These are phyloP conservation scores for Stylonectria norvegica DNA, from an alignment of 2,329 filamentous ascomycete genomes.

Conservation along the genomic window DNA sequence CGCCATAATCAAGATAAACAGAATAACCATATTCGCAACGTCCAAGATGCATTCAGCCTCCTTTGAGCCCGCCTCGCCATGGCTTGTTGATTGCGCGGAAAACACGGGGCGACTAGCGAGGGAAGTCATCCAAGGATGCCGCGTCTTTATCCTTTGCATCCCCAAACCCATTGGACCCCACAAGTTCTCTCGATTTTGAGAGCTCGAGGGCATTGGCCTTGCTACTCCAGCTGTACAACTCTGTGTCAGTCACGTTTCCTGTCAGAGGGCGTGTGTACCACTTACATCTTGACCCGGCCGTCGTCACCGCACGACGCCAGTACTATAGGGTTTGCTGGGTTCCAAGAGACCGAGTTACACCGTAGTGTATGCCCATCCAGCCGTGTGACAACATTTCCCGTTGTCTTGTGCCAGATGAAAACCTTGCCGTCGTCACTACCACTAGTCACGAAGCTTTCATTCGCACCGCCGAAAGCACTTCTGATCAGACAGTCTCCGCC, in stretches of 20 bases:
- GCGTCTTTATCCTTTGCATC: constrained; percentile 15
- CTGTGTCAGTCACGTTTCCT: constrained; percentile 4
- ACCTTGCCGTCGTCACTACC: constrained; percentile 80
- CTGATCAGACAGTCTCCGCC: constrained; percentile 78
- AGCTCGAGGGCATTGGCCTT: constrained; percentile 22
- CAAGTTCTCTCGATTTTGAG: constrained; percentile 15
- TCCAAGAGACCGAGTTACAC: constrained; percentile 89
- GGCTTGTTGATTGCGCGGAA: no score
- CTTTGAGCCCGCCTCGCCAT: background rate
- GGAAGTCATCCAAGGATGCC: no score
- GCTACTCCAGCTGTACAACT: constrained; percentile 27
- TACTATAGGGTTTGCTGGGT: constrained; percentile 75
- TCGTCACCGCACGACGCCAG: constrained; percentile 94
- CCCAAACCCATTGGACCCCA: constrained; percentile 21
- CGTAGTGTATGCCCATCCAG: constrained; percentile 71
- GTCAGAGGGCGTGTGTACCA: constrained; percentile 11
- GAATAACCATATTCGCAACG: constrained; percentile 15
- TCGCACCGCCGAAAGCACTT: constrained; percentile 80
- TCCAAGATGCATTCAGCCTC: no score
- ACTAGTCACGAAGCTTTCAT: constrained; percentile 86
- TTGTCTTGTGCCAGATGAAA: constrained; percentile 88
- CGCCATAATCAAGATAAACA: constrained; percentile 9
- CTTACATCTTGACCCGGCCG: constrained; percentile 78
- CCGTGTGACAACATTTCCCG: constrained; percentile 70
- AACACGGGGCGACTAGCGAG: no score